Conservation (phyloP, 1,139 yeast genomes). For the Sugiyamaella pinicola region DNA sequence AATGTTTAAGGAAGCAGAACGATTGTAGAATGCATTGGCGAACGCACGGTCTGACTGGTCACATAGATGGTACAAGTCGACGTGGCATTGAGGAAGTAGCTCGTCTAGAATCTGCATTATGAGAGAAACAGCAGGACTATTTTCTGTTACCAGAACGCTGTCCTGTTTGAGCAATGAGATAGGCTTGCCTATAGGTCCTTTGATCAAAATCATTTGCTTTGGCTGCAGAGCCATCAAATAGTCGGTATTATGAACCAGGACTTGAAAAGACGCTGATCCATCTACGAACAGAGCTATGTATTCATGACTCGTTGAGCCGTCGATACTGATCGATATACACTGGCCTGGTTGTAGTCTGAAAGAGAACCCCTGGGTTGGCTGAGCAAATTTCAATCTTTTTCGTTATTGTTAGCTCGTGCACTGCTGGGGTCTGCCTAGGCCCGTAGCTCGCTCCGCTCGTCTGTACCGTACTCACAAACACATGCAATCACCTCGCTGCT, state of each 20-base stretch:
- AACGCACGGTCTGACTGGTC: too few species aligned
- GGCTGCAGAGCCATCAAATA: not conserved
- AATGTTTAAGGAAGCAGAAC: not conserved
- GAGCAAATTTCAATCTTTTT: conserved; percentile 82
- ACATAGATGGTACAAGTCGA: not conserved
- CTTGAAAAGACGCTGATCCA: not conserved
- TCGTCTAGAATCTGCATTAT: not conserved
- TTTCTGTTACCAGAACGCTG: not conserved
- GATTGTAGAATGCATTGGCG: too few species aligned
- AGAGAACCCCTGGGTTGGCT: conserved; percentile 26
- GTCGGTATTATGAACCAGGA: not conserved
- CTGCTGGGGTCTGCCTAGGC: too few species aligned
- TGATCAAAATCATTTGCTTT: not conserved
- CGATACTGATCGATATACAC: not conserved
- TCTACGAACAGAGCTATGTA: not conserved
- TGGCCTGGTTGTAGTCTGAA: conserved; percentile 4
- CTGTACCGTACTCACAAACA: conserved; percentile 53
- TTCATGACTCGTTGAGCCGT: not conserved
- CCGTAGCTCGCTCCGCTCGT: not conserved
- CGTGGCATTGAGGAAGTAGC: not conserved
- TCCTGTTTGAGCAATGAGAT: not conserved
- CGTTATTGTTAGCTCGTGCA: not conserved
- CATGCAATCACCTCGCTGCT: conserved; percentile 76
- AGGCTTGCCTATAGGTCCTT: not conserved
- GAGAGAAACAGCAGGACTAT: not conserved